These are phyloP conservation scores for Alternaria viburni DNA, from an alignment of 2,329 filamentous ascomycete species.

Conservation along the genomic window DNA sequence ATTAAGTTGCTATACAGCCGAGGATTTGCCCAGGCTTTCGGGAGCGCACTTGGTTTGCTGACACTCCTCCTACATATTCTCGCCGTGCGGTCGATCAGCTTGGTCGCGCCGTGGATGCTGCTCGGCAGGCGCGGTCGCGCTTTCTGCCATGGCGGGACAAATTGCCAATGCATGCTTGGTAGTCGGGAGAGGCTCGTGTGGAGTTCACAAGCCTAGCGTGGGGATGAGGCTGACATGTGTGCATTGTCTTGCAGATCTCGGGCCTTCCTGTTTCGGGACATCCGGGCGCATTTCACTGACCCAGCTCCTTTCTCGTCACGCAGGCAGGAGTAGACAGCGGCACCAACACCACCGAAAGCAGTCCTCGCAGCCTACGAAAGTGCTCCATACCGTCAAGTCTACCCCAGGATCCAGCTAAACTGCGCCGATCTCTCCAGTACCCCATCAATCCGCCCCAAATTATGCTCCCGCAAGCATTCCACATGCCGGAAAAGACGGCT, in stretches of 20 bases:
- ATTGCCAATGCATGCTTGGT: constrained; percentile 14
- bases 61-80: background rate
- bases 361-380: background rate
- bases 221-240: constrained; percentile 5
- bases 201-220: constrained; percentile 7
- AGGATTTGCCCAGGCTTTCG: background rate
- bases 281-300: background rate
- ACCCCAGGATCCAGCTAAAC: constrained; percentile 3
- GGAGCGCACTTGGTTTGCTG: background rate
- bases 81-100: background rate
- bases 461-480: background rate
- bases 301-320: background rate
- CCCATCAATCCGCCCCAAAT: background rate
- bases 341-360: background rate
- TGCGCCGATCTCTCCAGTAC: constrained; percentile 7
- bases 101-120: background rate
- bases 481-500: constrained; percentile 8
- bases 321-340: background rate
- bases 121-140: background rate
- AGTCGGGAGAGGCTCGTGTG: constrained; percentile 6
- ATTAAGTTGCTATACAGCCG: background rate
- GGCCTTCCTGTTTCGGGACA: constrained; percentile 1
- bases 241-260: constrained; percentile 2
- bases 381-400: background rate
- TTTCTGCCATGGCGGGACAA: constrained; percentile 11